phyloP scores from a whole-genome alignment of 768 basidiomycete genomes.

The Podaxis sp. region DNA sequence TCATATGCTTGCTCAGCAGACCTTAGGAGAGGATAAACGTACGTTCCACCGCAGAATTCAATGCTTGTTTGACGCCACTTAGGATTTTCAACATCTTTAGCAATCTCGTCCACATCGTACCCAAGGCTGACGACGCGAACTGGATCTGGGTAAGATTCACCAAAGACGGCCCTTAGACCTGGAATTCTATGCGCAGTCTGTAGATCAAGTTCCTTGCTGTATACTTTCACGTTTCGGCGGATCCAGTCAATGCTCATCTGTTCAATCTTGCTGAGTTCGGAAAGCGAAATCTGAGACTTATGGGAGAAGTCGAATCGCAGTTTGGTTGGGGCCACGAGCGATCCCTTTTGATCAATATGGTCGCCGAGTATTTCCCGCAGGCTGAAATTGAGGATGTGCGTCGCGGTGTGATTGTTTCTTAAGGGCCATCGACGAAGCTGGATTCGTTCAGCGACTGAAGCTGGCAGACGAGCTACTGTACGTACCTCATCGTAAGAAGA shows the following conservation, averaged over 20 bases:
- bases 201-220: slow-evolving; percentile 79
- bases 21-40: slow-evolving; percentile 27
- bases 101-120: slow-evolving; percentile 82
- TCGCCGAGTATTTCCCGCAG: slow-evolving; percentile 94
- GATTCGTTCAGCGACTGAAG: slow-evolving; percentile 1
- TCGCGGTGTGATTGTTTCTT: slow-evolving; percentile 97
- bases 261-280: slow-evolving; percentile 83
- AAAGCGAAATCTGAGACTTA: slow-evolving; percentile 75
- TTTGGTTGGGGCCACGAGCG: slow-evolving; percentile 92
- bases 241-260: slow-evolving; percentile 85
- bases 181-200: slow-evolving; percentile 79
- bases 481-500: slow-evolving; percentile 89
- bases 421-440: slow-evolving; percentile 92
- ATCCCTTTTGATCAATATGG: slow-evolving; percentile 97
- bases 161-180: slow-evolving; percentile 95
- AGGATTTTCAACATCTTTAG: slow-evolving; percentile 78
- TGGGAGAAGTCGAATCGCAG: slow-evolving; percentile 99
- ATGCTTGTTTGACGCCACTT: slow-evolving; percentile 91
- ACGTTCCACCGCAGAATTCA: slow-evolving; percentile 99
- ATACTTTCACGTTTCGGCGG: slow-evolving; percentile 82
- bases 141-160: slow-evolving; percentile 96
- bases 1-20: background rate
- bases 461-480: background rate
- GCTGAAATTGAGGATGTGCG: slow-evolving; percentile 94
- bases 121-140: slow-evolving; percentile 93